Evolutionary conservation across 495 filamentous ascomycete genomes (phyloP).

Genomic region (Penicillium antarcticum): DNA sequence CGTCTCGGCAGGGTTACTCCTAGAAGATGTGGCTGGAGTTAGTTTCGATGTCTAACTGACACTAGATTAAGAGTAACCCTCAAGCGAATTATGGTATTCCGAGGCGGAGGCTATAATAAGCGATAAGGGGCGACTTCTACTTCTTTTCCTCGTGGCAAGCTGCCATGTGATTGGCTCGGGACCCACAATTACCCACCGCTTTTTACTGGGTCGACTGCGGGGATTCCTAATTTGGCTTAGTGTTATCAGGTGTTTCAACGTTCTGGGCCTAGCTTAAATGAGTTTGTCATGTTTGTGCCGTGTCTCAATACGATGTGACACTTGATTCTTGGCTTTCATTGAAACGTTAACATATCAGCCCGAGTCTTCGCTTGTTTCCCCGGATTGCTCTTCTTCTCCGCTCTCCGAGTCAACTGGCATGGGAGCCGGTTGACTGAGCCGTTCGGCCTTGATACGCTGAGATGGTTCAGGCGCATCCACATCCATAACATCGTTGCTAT

Average conservation of each 20-base stretch:
- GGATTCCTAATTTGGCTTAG: neutral
- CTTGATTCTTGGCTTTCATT: neutral
- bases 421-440: neutral
- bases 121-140: neutral
- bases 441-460: conserved; percentile 2
- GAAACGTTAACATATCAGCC: neutral
- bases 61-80: no score
- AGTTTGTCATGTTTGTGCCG: no score
- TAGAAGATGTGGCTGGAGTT: neutral
- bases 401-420: neutral
- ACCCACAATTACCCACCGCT: neutral
- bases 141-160: neutral
- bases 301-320: neutral
- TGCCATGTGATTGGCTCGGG: neutral
- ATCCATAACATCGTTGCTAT: conserved; percentile 20
- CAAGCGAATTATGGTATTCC: no score
- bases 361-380: neutral
- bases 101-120: neutral
- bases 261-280: no score
- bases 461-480: conserved; percentile 13
- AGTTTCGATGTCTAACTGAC: neutral
- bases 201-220: neutral
- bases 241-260: neutral
- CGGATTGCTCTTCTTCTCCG: neutral
- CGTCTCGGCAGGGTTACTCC: conserved; percentile 4